Conservation (phyloP, 129 eudicot genomes). For the Pseudognaphalium luteoalbum region DNA sequence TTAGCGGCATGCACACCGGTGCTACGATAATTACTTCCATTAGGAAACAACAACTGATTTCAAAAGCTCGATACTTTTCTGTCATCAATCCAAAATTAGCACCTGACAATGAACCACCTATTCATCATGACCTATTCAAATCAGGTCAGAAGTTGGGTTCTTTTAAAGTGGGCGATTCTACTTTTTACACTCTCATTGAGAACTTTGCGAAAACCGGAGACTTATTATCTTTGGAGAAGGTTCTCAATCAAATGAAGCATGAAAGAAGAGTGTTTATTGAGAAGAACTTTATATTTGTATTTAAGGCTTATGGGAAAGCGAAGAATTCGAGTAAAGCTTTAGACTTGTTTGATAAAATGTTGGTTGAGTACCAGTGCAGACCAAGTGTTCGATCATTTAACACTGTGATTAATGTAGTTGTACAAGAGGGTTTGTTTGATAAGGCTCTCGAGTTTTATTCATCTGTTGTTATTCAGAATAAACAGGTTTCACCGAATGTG, state of each 20-base stretch:
- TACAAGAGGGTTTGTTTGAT: conserved; percentile 51
- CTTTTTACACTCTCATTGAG: conserved; percentile 71
- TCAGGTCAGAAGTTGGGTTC: conserved; percentile 55
- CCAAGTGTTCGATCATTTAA: conserved; percentile 86
- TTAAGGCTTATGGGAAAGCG: conserved; percentile 77
- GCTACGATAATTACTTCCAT: conserved; percentile 26
- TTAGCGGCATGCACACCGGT: conserved; percentile 46
- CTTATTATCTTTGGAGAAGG: conserved; percentile 55
- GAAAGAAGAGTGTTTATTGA: conserved; percentile 67
- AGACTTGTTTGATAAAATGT: conserved; percentile 76
- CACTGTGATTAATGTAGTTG: conserved; percentile 66
- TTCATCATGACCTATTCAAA: conserved; percentile 48
- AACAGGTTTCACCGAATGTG: conserved; percentile 58
- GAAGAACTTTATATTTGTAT: conserved; percentile 56
- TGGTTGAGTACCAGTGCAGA: conserved; percentile 59
- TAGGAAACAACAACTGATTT: conserved; percentile 31
- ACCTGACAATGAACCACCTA: conserved; percentile 35
- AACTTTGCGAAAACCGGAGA: conserved; percentile 62
- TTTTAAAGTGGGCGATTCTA: conserved; percentile 72
- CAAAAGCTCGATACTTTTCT: conserved; percentile 42
- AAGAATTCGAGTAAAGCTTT: conserved; percentile 60
- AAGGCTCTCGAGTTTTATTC: conserved; percentile 62
- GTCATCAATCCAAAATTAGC: conserved; percentile 24
- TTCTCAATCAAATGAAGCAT: conserved; percentile 67
- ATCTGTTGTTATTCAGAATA: conserved; percentile 31